Evolutionary conservation across 2,329 filamentous ascomycete species (phyloP).

Genomic region (Leptographium radiaticola): DNA sequence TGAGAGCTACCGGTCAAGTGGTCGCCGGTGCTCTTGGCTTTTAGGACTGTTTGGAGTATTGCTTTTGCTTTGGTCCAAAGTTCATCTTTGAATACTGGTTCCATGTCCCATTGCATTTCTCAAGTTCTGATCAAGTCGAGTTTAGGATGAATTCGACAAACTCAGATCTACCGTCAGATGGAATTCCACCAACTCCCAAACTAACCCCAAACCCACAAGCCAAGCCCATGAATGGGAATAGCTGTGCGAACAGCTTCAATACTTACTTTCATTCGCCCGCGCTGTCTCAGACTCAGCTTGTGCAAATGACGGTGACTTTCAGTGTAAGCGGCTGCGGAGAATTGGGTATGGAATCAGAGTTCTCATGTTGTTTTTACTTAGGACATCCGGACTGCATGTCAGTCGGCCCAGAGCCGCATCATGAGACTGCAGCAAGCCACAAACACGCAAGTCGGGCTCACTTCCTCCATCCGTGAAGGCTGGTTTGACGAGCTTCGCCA

Average conservation of each 20-base stretch:
- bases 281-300: not conserved
- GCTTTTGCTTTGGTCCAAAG: not conserved
- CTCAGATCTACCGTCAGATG: not conserved
- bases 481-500: slow-evolving; percentile 9
- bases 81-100: not conserved
- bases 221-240: not conserved
- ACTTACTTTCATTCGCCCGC: not conserved
- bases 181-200: not conserved
- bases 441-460: slow-evolving; percentile 10
- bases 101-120: not conserved
- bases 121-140: not conserved
- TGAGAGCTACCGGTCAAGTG: no score
- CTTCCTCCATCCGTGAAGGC: slow-evolving; percentile 1
- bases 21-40: not conserved
- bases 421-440: slow-evolving; percentile 12
- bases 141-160: not conserved
- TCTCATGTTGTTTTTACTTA: not conserved
- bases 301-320: not conserved
- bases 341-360: no score
- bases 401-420: slow-evolving; percentile 10
- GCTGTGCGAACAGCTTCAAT: not conserved
- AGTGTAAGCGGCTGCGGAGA: not conserved
- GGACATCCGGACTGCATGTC: slow-evolving; percentile 9
- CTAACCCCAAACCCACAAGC: not conserved
- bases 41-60: not conserved